Base-by-base conservation (phyloP, 129 eudicot genomes). In the Tagetes erecta region DNA sequence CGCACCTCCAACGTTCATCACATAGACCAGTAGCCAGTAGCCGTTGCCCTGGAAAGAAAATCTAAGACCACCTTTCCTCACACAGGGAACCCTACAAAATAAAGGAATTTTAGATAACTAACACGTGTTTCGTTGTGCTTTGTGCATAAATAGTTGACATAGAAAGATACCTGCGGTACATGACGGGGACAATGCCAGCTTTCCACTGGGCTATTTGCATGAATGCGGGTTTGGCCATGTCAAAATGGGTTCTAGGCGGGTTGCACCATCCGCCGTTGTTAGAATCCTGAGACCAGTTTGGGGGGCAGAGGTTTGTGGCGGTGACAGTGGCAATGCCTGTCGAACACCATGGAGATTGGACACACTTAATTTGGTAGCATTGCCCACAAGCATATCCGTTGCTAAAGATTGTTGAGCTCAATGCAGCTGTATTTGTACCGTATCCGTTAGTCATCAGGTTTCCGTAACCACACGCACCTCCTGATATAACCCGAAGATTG, bases 381-480 rank as follows among this genome's bases (percentile, higher is more conserved):
- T 86, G 81, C 1, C 96, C 98, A 42, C 96, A 92, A 1, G 92
- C 96, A 14, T 82, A 84, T 39, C 96, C 98, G 37, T 92, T 84
- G 57, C 82, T 78, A 71, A 86, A 92, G 53, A 92, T 45, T 0
- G 85, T 86, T 12, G 98, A 70, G 82, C 98, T 92, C 83, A 92
- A 50, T 6, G 98, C 98, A 5, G 98, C 92, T 0, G 98, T 92
- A 64, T 79, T 78, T 4, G 89, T 85, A 1, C 98, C 96, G 40
- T 92, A 92, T 1, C 95, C 98, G 5, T 74, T 86, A 51, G 75
- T 80, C 64, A 82, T 55, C 76, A 87, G 42, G 78, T 92, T 89
- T 47, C 95, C 98, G 12, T 89, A 92, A 2, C 97, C 97, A 59
- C 97, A 92, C 27, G 97, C 97, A 62, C 97, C 97, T 45, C 96